phyloP scores from a whole-genome alignment of 2,329 filamentous ascomycete genomes.

The Fusarium temperatum region DNA sequence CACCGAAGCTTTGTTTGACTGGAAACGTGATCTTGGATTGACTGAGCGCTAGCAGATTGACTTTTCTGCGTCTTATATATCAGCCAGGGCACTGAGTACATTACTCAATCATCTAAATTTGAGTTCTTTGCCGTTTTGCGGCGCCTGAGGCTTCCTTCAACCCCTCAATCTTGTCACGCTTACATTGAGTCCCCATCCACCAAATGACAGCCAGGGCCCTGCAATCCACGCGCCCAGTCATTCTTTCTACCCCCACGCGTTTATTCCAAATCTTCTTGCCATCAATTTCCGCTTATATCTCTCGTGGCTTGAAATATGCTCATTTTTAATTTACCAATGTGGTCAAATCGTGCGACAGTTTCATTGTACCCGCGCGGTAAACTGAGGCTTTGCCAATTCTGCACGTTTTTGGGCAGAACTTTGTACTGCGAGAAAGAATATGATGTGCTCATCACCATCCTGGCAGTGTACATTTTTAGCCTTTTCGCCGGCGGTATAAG shows the following conservation, averaged over 20 bases:
- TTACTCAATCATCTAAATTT: neutral
- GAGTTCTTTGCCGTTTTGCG: neutral
- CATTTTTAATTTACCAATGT: neutral
- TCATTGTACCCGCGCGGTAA: neutral
- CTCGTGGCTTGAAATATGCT: neutral
- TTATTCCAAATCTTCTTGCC: neutral
- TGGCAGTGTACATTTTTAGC: neutral
- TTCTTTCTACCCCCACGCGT: neutral
- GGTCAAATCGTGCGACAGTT: neutral
- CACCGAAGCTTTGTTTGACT: fast-evolving
- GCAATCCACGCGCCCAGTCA: no score
- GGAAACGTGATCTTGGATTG: no score
- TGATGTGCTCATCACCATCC: neutral
- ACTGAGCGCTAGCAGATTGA: fast-evolving
- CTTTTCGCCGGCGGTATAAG: neutral
- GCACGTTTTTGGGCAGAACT: neutral
- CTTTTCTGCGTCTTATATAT: fast-evolving
- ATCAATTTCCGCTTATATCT: no score
- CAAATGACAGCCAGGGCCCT: no score
- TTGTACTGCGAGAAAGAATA: fast-evolving
- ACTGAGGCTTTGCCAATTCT: neutral
- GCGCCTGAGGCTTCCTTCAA: neutral
- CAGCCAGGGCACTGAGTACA: fast-evolving
- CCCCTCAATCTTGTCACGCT: neutral
- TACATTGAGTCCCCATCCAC: neutral